Evolutionary conservation across 306 rosid species (phyloP).

Genomic region (Lupinus albus): DNA sequence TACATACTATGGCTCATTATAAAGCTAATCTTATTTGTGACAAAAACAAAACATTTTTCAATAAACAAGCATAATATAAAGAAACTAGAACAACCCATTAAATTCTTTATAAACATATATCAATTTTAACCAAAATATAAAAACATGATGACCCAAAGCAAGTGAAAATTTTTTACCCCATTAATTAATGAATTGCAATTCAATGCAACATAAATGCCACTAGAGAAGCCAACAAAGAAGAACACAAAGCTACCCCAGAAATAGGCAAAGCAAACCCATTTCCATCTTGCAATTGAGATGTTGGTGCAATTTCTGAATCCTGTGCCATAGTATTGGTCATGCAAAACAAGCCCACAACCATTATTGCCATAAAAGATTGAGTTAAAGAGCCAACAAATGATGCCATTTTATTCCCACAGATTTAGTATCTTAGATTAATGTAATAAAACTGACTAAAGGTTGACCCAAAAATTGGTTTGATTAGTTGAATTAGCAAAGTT

Average conservation of each 20-base stretch:
- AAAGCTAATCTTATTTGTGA: slow-evolving; percentile 9
- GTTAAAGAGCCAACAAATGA: slow-evolving; percentile 31
- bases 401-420: slow-evolving; percentile 55
- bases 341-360: slow-evolving; percentile 43
- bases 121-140: no score
- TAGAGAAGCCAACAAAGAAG: slow-evolving; percentile 53
- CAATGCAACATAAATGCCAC: slow-evolving; percentile 44
- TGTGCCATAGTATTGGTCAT: slow-evolving; percentile 46
- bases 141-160: no score
- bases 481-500: slow-evolving; percentile 28
- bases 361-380: slow-evolving; percentile 27
- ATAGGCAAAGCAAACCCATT: slow-evolving; percentile 48
- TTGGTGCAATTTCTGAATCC: slow-evolving; percentile 48
- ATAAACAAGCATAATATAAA: slow-evolving; percentile 20
- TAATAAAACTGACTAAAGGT: slow-evolving; percentile 14
- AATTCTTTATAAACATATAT: no score
- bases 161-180: background rate
- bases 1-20: slow-evolving; percentile 27
- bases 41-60: background rate
- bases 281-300: slow-evolving; percentile 57
- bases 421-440: slow-evolving; percentile 4
- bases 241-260: slow-evolving; percentile 42
- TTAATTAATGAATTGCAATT: slow-evolving; percentile 5
- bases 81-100: slow-evolving; percentile 1
- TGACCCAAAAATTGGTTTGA: slow-evolving; percentile 16